These are phyloP conservation scores for Microsporum ferrugineum DNA, from an alignment of 2,329 filamentous ascomycete genomes.

Conservation along the genomic window DNA sequence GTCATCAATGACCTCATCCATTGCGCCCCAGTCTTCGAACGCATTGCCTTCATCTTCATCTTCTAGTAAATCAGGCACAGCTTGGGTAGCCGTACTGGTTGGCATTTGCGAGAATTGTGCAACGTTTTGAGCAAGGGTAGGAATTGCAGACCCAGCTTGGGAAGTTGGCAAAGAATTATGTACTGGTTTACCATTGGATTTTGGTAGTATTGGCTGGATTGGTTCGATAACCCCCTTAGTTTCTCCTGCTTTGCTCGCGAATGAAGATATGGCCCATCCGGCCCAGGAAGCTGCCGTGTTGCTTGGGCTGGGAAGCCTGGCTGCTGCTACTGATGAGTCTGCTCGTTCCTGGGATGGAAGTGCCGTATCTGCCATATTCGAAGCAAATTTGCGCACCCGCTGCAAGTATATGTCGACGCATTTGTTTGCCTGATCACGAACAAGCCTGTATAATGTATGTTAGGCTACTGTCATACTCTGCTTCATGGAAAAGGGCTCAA, in stretches of 20 bases:
- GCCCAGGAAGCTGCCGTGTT: slow-evolving; percentile 59
- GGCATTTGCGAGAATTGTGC: slow-evolving; percentile 1
- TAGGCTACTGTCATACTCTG: not conserved
- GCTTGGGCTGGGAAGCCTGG: slow-evolving; percentile 71
- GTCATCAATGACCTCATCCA: slow-evolving; percentile 39
- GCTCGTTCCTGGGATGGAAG: slow-evolving; percentile 54
- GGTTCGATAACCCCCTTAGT: slow-evolving; percentile 78
- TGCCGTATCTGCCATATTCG: slow-evolving; percentile 66
- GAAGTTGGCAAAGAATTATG: not conserved
- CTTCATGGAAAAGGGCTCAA: not conserved
- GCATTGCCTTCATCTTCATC: slow-evolving; percentile 34
- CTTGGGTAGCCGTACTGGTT: slow-evolving; percentile 32
- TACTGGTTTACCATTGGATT: not conserved
- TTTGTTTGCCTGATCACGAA: slow-evolving; percentile 84
- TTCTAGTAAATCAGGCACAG: slow-evolving; percentile 30
- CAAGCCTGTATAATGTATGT: slow-evolving; percentile 39
- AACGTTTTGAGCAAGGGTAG: not conserved
- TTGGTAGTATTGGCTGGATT: slow-evolving; percentile 10
- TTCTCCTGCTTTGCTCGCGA: slow-evolving; percentile 82
- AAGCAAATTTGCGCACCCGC: slow-evolving; percentile 66
- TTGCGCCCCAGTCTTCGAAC: slow-evolving; percentile 63
- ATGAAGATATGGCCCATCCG: slow-evolving; percentile 96
- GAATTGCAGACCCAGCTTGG: not conserved
- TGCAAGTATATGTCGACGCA: slow-evolving; percentile 77
- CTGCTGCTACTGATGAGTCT: slow-evolving; percentile 38